A percentile compares a stretch with the other conserved stretches of the same genome.
Conservation (phyloP, 768 basidiomycete species). For the Termitomyces sp. region DNA sequence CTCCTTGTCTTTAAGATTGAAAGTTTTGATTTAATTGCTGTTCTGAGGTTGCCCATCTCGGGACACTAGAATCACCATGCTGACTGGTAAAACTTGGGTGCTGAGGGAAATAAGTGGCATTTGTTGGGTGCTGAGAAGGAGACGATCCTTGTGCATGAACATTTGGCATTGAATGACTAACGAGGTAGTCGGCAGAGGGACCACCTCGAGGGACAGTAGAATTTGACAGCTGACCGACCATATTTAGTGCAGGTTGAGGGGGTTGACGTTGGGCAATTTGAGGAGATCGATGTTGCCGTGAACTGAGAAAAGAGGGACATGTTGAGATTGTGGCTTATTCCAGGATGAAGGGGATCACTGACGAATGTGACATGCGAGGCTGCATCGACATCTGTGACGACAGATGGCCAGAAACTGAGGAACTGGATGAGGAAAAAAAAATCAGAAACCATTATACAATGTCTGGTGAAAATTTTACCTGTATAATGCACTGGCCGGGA, state of each 20-base stretch:
- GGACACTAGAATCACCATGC: not conserved
- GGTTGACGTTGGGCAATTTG: not conserved
- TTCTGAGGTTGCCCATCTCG: constrained; percentile 19
- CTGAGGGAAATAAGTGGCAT: constrained; percentile 14
- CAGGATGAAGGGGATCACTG: not conserved
- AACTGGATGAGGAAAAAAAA: constrained; percentile 25
- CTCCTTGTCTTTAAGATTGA: constrained; percentile 1
- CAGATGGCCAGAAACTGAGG: constrained; percentile 48
- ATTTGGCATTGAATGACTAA: not conserved
- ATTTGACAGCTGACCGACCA: not conserved
- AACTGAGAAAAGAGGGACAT: not conserved
- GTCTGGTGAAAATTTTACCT: constrained; percentile 32
- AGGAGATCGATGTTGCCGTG: constrained; percentile 1
- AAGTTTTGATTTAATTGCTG: constrained; percentile 14
- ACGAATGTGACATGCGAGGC: constrained; percentile 13
- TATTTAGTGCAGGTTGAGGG: not conserved
- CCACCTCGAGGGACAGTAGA: not conserved
- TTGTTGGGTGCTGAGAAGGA: constrained; percentile 6
- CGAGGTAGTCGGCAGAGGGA: not conserved
- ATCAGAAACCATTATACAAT: not conserved
- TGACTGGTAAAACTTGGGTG: constrained; percentile 6
- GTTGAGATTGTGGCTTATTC: not conserved
- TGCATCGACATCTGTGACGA: constrained; percentile 11
- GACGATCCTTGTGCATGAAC: not conserved
- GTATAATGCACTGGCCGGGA: constrained; percentile 39